A percentile compares a stretch with the other conserved stretches of the same genome.
phyloP scores from a whole-genome alignment of 331 rosid species.

The Pyracantha coccinea region DNA sequence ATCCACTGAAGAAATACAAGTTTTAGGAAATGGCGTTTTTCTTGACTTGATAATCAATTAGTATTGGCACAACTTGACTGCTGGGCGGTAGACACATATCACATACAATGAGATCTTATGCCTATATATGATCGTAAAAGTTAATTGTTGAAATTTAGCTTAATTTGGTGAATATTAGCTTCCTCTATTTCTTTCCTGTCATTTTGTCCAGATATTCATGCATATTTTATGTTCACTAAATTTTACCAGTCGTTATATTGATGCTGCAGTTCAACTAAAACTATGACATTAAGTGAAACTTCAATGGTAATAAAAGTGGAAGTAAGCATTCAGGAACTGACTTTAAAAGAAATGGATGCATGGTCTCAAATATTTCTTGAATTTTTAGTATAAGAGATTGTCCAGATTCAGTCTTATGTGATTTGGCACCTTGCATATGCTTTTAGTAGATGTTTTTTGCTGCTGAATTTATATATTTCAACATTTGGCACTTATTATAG shows the following conservation, averaged over 20 bases:
- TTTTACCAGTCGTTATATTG: neutral
- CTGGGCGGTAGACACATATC: neutral
- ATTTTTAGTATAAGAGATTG: neutral
- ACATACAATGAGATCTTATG: neutral
- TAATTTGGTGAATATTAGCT: slow-evolving; percentile 1
- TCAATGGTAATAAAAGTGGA: neutral
- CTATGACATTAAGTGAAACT: neutral
- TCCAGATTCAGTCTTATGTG: neutral
- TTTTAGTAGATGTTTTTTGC: neutral
- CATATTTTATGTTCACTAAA: neutral
- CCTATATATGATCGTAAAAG: neutral
- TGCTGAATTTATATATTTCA: neutral
- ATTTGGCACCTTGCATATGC: neutral
- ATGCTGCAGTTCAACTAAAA: neutral
- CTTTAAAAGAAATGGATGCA: neutral
- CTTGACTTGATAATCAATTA: too few species aligned
- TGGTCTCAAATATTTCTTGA: neutral
- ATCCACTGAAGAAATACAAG: neutral
- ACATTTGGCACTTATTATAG: neutral
- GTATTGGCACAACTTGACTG: neutral
- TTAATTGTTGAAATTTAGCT: neutral
- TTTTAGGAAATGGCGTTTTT: neutral
- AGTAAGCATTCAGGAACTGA: neutral
- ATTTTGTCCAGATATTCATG: neutral
- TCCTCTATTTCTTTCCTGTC: neutral